Evolutionary conservation across 148 eudicot species (phyloP), one percentile per base, ranked within the genome.

Genomic region (Vaccinium corymbosum): DNA sequence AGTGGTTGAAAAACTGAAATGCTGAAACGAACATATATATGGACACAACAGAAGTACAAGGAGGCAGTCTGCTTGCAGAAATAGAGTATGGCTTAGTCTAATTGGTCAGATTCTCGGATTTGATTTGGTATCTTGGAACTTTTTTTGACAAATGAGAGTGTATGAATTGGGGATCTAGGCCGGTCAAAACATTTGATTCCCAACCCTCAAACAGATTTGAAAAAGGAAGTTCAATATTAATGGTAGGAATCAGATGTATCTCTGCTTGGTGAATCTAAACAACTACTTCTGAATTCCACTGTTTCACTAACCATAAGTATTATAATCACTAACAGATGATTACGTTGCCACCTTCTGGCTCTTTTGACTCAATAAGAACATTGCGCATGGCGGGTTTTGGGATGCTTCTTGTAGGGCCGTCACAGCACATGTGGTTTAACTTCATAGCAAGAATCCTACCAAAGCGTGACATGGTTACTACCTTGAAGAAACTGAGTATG

Each of bases 351-450:
- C 84, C 93, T n/a, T 81, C 86, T 57, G 92, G 82, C 81, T 72
- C 96, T 78, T 86, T 87, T 83, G 95, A 95, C 84, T 42, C 56
- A 48, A 51, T 86, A 38, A 90, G 98, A 81, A 91, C 92, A 32
- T 35, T 86, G 78, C 90, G 95, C 22, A 90, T 94, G 80, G 93
- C 93, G 76, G 84, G 86, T 19, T 94, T 88, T 85, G 98, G 94
- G 75, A 70, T 95, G 83, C 52, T 95, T 73, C 80, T 95, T 29
- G 88, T 91, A 86, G 98, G 98, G 71, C 94, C 94, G 20, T 82
- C 91, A 6, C 95, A 91, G 82, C 98, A 94, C 84, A 3, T 89
- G 64, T 95, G 97, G 97, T 95, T 92, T 85, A 93, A 92, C 83
- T 90, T 86, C 83, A 81, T 93, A 10, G 91, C 88, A 10, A 90